A percentile compares a stretch with the other conserved stretches of the same genome.
Conservation (phyloP, 345 rosid genomes). For the Citrus hindsii region DNA sequence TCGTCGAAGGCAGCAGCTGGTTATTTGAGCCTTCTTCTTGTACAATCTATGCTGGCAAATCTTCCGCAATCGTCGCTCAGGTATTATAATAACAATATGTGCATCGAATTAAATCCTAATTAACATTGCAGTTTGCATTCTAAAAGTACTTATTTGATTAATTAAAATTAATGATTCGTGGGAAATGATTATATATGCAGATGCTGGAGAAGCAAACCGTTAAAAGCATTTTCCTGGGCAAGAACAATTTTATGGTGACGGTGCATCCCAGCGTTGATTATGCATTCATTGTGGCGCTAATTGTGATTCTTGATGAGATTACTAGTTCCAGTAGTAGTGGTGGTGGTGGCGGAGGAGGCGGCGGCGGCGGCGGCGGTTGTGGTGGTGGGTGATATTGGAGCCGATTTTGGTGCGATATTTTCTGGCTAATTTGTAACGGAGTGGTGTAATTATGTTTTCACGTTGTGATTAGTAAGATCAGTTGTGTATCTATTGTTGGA, state of each 20-base stretch:
- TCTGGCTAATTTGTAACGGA: too few species aligned
- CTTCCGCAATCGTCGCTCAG: slow-evolving; percentile 16
- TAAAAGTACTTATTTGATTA: not conserved
- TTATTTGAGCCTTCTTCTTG: slow-evolving; percentile 6
- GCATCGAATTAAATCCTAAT: too few species aligned
- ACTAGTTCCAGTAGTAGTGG: not conserved
- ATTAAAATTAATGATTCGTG: not conserved
- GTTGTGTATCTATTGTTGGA: too few species aligned
- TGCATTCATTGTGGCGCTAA: slow-evolving; percentile 24
- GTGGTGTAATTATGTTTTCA: too few species aligned
- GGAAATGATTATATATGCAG: not conserved
- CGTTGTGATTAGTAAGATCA: too few species aligned
- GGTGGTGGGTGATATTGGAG: not conserved
- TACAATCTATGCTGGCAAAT: slow-evolving; percentile 11
- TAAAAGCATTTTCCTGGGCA: slow-evolving; percentile 4
- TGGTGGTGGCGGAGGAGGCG: not conserved
- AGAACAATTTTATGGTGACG: slow-evolving; percentile 27
- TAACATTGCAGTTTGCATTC: too few species aligned
- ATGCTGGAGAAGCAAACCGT: slow-evolving; percentile 17
- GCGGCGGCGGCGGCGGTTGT: not conserved
- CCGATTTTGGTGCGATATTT: not conserved
- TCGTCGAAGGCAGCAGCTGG: slow-evolving; percentile 21
- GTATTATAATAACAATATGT: not conserved
- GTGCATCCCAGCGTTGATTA: slow-evolving; percentile 23
- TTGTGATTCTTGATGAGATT: slow-evolving; percentile 13